Evolutionary conservation across 805 yeast genomes (phyloP).

Genomic region (Candida michaelii): DNA sequence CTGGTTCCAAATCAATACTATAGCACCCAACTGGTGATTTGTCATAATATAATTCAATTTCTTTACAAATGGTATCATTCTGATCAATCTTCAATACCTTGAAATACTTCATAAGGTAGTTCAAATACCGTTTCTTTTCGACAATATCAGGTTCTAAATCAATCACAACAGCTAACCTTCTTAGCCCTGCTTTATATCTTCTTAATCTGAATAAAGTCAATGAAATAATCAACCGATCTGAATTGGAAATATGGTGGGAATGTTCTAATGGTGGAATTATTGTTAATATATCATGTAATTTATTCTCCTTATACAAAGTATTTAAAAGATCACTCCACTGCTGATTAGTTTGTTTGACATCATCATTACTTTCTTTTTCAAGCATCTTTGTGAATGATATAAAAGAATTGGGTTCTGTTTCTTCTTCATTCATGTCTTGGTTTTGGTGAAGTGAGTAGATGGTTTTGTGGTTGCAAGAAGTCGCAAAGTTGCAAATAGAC

Average conservation of each 20-base stretch:
- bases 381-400: background rate
- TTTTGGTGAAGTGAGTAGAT: background rate
- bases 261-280: conserved; percentile 11
- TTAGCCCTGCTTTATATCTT: conserved; percentile 21
- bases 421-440: no score
- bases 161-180: conserved; percentile 26
- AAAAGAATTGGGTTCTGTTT: no score
- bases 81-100: conserved; percentile 9
- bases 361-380: background rate
- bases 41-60: background rate
- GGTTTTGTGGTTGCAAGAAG: background rate
- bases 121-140: conserved; percentile 15
- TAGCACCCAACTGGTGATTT: conserved; percentile 7
- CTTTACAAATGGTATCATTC: background rate
- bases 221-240: conserved; percentile 18
- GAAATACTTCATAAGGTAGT: conserved; percentile 19
- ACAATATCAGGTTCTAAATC: conserved; percentile 20
- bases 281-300: conserved; percentile 19
- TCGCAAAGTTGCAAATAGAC: no score
- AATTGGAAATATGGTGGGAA: conserved; percentile 9
- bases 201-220: conserved; percentile 24
- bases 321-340: background rate
- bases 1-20: conserved; percentile 17
- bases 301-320: conserved; percentile 12
- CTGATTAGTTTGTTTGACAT: background rate